Evolutionary conservation across 305 asterid genomes (phyloP).

Genomic region (Fraxinus sp.): DNA sequence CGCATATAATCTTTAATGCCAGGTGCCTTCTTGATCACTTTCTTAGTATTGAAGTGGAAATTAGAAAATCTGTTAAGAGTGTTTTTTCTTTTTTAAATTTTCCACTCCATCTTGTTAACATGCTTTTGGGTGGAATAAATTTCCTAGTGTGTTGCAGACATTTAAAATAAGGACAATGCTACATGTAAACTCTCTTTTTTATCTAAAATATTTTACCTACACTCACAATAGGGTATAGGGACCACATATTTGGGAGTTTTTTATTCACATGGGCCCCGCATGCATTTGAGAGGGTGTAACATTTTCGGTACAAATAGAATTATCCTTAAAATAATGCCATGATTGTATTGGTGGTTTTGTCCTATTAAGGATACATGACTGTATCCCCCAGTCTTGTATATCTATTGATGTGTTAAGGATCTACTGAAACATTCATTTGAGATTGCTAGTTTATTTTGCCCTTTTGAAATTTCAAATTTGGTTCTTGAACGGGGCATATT

Average conservation of each 20-base stretch:
- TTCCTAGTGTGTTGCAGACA: neutral
- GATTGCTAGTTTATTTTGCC: neutral
- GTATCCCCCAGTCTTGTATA: neutral
- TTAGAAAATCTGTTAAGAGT: neutral
- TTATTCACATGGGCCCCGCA: too few species aligned
- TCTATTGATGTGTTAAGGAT: neutral
- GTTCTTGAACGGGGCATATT: neutral
- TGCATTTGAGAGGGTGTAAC: too few species aligned
- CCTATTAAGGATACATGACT: neutral
- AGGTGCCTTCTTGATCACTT: neutral
- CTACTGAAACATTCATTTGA: neutral
- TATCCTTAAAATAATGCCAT: neutral
- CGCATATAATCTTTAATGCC: neutral
- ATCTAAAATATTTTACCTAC: too few species aligned
- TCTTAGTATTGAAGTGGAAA: neutral
- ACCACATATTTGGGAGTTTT: too few species aligned
- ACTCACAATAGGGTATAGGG: too few species aligned
- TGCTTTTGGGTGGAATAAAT: neutral
- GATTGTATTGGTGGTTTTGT: neutral
- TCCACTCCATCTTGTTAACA: neutral
- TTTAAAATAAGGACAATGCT: neutral
- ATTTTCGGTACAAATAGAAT: too few species aligned
- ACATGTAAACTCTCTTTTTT: too few species aligned
- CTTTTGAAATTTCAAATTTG: neutral
- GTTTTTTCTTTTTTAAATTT: neutral